These are phyloP conservation scores for Cryptococcus sp. DNA, from an alignment of 1,284 basidiomycete genomes.

Conservation along the genomic window DNA sequence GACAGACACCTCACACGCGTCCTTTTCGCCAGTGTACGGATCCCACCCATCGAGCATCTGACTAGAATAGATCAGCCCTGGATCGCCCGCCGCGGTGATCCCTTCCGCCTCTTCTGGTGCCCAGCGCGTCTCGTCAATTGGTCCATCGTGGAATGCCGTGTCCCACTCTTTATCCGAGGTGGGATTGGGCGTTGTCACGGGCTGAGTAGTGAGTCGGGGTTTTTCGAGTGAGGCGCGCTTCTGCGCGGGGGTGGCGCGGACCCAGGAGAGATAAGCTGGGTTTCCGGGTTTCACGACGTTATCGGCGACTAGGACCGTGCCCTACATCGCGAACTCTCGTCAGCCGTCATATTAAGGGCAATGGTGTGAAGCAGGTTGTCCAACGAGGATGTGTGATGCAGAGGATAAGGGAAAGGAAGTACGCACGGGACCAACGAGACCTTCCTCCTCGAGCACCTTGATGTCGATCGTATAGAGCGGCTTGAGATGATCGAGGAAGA, in stretches of 20 bases:
- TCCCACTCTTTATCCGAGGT: constrained; percentile 30
- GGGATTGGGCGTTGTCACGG: constrained; percentile 33
- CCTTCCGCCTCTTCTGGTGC: constrained; percentile 42
- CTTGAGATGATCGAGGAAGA: constrained; percentile 48
- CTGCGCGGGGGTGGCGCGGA: constrained; percentile 35
- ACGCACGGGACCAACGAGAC: constrained; percentile 41
- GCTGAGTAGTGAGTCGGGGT: constrained; percentile 25
- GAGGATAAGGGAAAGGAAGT: neutral
- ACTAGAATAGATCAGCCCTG: constrained; percentile 35
- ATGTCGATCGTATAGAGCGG: constrained; percentile 46
- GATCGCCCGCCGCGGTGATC: constrained; percentile 35
- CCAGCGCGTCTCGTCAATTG: constrained; percentile 42
- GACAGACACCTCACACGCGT: constrained; percentile 45
- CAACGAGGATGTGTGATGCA: neutral
- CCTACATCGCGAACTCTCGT: constrained; percentile 16
- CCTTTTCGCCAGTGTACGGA: constrained; percentile 46
- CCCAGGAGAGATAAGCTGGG: constrained; percentile 45
- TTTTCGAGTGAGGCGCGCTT: constrained; percentile 25
- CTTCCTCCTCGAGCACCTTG: constrained; percentile 46
- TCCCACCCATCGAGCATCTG: constrained; percentile 45
- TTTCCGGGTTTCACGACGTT: constrained; percentile 49
- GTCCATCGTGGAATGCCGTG: constrained; percentile 37
- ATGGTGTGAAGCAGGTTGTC: too few species aligned
- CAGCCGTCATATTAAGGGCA: neutral
- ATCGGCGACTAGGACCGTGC: constrained; percentile 42